phyloP scores from a whole-genome alignment of 495 filamentous ascomycete genomes.

The Xylaria scruposa region DNA sequence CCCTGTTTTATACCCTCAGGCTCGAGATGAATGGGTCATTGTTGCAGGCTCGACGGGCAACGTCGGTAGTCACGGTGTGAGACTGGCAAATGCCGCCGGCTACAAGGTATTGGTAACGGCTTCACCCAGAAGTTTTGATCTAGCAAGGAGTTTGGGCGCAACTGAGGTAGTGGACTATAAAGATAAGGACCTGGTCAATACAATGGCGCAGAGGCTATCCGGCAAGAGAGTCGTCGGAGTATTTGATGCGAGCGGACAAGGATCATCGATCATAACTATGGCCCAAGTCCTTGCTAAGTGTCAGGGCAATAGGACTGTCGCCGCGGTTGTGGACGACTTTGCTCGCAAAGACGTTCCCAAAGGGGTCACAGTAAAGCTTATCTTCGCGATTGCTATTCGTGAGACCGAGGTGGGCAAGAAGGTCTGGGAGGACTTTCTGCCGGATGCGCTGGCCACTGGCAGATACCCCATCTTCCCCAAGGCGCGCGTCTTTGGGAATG shows the following conservation, averaged over 20 bases:
- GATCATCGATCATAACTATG: constrained; percentile 10
- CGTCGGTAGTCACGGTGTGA: constrained; percentile 64
- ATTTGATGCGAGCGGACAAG: constrained; percentile 22
- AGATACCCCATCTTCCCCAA: constrained; percentile 18
- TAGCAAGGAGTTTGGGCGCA: constrained; percentile 60
- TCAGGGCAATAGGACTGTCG: constrained; percentile 15
- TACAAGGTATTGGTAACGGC: constrained; percentile 60
- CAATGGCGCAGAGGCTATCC: constrained; percentile 38
- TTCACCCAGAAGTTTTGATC: constrained; percentile 57
- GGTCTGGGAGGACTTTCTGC: constrained; percentile 29
- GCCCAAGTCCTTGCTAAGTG: constrained; percentile 19
- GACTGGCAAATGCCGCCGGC: constrained; percentile 61
- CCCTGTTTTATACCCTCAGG: constrained; percentile 31
- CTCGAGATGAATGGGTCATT: constrained; percentile 50
- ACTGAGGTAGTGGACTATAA: constrained; percentile 63
- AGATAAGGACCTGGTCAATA: constrained; percentile 27
- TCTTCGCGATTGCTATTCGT: constrained; percentile 11
- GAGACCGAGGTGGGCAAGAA: not conserved
- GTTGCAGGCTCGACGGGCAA: constrained; percentile 45
- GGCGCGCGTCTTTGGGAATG: constrained; percentile 26
- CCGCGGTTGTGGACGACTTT: constrained; percentile 23
- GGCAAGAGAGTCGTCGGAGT: constrained; percentile 31
- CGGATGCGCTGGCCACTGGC: constrained; percentile 24
- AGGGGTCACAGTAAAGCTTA: not conserved
- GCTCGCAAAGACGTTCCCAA: not conserved